These are phyloP conservation scores for Aegle marmelos DNA, from an alignment of 345 rosid species.

Conservation along the genomic window DNA sequence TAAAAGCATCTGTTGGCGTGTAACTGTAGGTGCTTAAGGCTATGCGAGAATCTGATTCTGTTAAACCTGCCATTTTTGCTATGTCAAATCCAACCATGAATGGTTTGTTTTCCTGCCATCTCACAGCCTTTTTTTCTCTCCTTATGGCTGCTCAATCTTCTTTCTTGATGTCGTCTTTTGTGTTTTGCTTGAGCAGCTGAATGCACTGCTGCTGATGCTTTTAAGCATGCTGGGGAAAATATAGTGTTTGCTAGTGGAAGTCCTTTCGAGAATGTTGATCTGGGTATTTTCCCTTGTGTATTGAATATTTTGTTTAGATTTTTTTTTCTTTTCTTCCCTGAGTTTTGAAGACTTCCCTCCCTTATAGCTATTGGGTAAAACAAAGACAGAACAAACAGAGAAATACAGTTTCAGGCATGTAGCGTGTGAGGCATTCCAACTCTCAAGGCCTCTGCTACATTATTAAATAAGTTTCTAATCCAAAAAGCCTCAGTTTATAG, in stretches of 20 bases:
- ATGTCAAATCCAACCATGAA: constrained; percentile 98
- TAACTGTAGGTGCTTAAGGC: constrained; percentile 83
- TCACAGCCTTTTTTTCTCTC: constrained; percentile 5
- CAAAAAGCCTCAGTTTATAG: background rate
- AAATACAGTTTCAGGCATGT: background rate
- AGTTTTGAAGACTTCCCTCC: background rate
- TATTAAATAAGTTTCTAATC: background rate
- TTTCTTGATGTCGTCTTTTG: constrained; percentile 17
- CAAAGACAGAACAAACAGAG: background rate
- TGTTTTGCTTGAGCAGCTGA: constrained; percentile 60
- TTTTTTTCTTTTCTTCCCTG: background rate
- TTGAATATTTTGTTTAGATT: constrained; percentile 15
- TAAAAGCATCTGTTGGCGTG: constrained; percentile 13
- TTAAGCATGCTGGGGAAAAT: constrained; percentile 86
- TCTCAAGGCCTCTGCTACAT: background rate
- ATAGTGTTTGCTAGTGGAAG: constrained; percentile 97
- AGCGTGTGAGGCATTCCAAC: background rate
- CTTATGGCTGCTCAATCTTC: constrained; percentile 9
- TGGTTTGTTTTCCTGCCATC: constrained; percentile 43
- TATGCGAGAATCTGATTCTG: constrained; percentile 76
- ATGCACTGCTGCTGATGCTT: constrained; percentile 94
- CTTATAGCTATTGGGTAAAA: background rate
- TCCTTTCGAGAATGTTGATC: constrained; percentile 82
- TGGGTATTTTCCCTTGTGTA: constrained; percentile 45
- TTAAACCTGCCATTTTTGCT: constrained; percentile 92